Percentiles rank a stretch among this genome's conserved stretches.
These are phyloP conservation scores for Phaeodactylum tricornutum DNA, from an alignment of 108 stramenopile genomes.

Conservation along the genomic window DNA sequence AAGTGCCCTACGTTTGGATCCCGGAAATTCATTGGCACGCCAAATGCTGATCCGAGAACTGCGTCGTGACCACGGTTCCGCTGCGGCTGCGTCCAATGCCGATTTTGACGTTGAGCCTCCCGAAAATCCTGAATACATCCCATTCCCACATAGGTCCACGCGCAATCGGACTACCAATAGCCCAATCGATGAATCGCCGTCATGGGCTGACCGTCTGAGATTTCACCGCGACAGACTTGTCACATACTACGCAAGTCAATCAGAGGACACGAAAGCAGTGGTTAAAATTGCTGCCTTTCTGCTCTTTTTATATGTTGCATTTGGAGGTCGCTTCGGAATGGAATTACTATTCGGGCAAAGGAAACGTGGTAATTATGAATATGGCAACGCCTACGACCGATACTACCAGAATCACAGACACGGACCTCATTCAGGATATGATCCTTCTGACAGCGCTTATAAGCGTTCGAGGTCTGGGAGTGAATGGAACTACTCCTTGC, in stretches of 20 bases:
- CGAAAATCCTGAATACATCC: neutral
- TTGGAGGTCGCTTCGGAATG: constrained; percentile 75
- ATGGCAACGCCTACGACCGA: constrained; percentile 49
- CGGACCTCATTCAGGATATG: too few relatives aligned
- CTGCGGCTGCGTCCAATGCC: neutral
- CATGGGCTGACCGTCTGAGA: constrained; percentile 29
- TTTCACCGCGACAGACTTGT: constrained; percentile 15
- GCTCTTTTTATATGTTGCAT: constrained; percentile 53
- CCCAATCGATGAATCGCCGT: constrained; percentile 19
- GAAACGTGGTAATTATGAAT: constrained; percentile 41
- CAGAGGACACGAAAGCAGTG: constrained; percentile 43
- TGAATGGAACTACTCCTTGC: too few relatives aligned
- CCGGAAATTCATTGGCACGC: constrained; percentile 42
- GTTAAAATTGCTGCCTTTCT: constrained; percentile 39
- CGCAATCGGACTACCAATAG: too few relatives aligned
- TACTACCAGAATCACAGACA: too few relatives aligned
- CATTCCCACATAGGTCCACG: too few relatives aligned
- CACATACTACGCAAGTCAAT: constrained; percentile 42
- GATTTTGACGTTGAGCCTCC: neutral
- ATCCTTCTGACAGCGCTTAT: too few relatives aligned
- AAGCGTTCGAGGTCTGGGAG: too few relatives aligned
- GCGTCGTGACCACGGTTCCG: constrained; percentile 19
- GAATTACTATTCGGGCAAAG: constrained; percentile 8
- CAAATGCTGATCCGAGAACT: constrained; percentile 60
- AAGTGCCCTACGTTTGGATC: constrained; percentile 54